These are phyloP conservation scores for Akanthomyces uredinophilus DNA, from an alignment of 2,329 filamentous ascomycete species.

Conservation along the genomic window DNA sequence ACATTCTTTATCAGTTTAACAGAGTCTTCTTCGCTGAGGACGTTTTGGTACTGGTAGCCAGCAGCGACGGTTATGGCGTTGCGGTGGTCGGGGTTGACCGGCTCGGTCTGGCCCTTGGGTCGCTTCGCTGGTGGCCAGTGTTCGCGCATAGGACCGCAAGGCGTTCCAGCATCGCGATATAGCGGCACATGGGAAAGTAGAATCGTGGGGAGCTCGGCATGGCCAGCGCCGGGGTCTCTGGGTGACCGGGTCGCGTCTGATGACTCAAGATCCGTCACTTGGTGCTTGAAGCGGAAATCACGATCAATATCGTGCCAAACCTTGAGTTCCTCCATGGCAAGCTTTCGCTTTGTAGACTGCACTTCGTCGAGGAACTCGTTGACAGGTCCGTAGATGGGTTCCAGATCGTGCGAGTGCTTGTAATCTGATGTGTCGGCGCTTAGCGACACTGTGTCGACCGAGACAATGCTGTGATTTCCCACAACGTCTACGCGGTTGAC, in stretches of 20 bases:
- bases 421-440: constrained; percentile 61
- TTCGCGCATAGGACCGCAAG: constrained; percentile 83
- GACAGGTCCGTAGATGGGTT: constrained; percentile 68
- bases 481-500: constrained; percentile 87
- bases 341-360: constrained; percentile 59
- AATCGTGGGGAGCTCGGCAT: constrained; percentile 72
- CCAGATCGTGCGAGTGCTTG: constrained; percentile 46
- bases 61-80: constrained; percentile 72
- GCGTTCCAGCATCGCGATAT: constrained; percentile 74
- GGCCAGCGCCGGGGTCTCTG: constrained; percentile 38
- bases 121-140: constrained; percentile 68
- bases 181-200: constrained; percentile 88
- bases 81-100: constrained; percentile 57
- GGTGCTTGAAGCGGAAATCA: constrained; percentile 52
- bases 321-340: constrained; percentile 63
- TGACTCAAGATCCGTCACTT: constrained; percentile 52
- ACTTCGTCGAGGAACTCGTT: constrained; percentile 70
- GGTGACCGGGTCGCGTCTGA: constrained; percentile 29
- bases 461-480: constrained; percentile 93
- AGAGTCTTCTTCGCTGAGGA: constrained; percentile 73
- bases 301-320: constrained; percentile 56
- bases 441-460: constrained; percentile 81
- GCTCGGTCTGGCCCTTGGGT: constrained; percentile 50
- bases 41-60: constrained; percentile 97
- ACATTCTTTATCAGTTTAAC: constrained; percentile 69